These are phyloP conservation scores for Boletus tomentosulus DNA, from an alignment of 768 basidiomycete genomes.

Conservation along the genomic window DNA sequence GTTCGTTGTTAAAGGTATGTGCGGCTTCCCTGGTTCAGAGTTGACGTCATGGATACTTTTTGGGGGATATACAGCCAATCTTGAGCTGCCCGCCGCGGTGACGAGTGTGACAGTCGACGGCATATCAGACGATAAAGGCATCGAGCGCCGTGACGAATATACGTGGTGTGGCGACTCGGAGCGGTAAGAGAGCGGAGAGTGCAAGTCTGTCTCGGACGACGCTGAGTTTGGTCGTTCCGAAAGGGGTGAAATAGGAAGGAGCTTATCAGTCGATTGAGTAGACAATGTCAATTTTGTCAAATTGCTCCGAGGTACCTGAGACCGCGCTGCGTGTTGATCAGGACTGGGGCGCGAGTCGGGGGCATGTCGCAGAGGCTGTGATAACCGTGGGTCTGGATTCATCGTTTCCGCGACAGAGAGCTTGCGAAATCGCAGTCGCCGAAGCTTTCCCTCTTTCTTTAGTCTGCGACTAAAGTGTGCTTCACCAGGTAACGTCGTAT, in stretches of 20 bases:
- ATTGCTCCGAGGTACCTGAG: background rate
- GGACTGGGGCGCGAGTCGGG: background rate
- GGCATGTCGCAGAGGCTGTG: background rate
- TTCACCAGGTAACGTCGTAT: conserved; percentile 55
- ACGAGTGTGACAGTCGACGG: conserved; percentile 6
- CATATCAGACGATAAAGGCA: background rate
- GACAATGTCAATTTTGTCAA: conserved; percentile 6
- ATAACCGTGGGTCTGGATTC: conserved; percentile 11
- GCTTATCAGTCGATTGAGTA: conserved; percentile 19
- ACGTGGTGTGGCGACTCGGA: conserved; percentile 5
- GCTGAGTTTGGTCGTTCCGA: conserved; percentile 14
- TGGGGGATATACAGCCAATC: background rate
- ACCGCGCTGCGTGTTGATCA: background rate
- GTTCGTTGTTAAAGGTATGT: background rate
- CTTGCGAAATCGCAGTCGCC: conserved; percentile 44
- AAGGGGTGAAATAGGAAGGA: conserved; percentile 17
- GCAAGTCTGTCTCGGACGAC: conserved; percentile 11
- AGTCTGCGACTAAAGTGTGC: conserved; percentile 46
- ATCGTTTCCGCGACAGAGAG: conserved; percentile 6
- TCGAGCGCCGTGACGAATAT: background rate
- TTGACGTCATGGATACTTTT: conserved; percentile 3
- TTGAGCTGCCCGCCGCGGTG: background rate
- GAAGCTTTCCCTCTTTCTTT: conserved; percentile 57
- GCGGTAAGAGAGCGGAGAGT: conserved; percentile 8
- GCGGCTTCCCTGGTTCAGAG: conserved; percentile 3